A percentile compares a stretch with the other conserved stretches of the same genome.
Evolutionary conservation across 306 rosid species (phyloP).

Genomic region (Corylus avellana): DNA sequence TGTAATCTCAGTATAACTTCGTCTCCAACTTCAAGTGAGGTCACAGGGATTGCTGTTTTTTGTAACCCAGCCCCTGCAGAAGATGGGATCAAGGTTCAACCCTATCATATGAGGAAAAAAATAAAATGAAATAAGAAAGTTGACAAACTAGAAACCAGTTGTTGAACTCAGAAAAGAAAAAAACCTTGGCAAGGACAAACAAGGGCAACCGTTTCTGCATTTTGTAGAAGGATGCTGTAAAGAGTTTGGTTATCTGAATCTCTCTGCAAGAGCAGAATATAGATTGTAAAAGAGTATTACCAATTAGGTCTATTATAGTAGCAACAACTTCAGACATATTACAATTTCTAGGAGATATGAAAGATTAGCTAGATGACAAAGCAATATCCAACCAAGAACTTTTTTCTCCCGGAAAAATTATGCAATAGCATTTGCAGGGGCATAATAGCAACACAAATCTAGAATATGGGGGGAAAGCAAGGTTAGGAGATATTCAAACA

Average conservation of each 20-base stretch:
- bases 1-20: constrained; percentile 69
- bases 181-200: constrained; percentile 65
- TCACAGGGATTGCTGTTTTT: constrained; percentile 65
- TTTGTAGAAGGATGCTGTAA: constrained; percentile 74
- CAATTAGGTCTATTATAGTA: not conserved
- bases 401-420: not conserved
- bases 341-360: not conserved
- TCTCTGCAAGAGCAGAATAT: constrained; percentile 34
- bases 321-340: not conserved
- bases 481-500: not conserved
- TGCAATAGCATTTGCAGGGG: not conserved
- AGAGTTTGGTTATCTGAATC: constrained; percentile 50
- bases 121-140: not conserved
- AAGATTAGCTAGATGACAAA: not conserved
- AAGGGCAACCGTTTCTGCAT: constrained; percentile 88
- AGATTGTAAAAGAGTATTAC: constrained; percentile 1
- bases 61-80: constrained; percentile 42
- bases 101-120: constrained; percentile 9
- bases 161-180: constrained; percentile 13
- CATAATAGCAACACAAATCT: not conserved
- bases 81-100: constrained; percentile 1
- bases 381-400: not conserved
- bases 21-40: constrained; percentile 75
- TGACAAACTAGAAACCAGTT: not conserved
- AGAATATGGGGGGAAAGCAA: not conserved